Conservation (phyloP, 2,329 filamentous ascomycete genomes). For the Tricladium varicosporioides region DNA sequence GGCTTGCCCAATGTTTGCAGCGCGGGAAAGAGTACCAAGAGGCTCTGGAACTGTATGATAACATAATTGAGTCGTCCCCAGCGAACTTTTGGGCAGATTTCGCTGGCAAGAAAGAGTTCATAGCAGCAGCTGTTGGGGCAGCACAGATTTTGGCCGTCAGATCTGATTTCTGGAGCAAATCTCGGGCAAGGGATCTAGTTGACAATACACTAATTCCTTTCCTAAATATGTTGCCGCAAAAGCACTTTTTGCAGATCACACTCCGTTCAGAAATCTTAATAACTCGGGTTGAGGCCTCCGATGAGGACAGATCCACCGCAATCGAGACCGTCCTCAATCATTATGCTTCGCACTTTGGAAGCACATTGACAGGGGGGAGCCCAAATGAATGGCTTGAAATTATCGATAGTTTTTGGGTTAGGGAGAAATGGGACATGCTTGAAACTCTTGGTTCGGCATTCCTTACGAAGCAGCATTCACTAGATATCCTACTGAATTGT, state of each 20-base stretch:
- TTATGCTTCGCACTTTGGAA: not conserved
- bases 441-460: not conserved
- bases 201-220: not conserved
- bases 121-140: not conserved
- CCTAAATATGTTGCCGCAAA: not conserved
- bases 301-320: not conserved
- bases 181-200: not conserved
- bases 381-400: not conserved
- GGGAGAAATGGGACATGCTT: not conserved
- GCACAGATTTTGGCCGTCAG: not conserved
- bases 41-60: not conserved
- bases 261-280: not conserved
- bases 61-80: not conserved
- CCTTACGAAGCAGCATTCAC: not conserved
- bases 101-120: not conserved
- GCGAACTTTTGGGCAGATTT: not conserved
- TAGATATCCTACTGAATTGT: not conserved
- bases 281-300: not conserved
- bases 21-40: not conserved
- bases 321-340: not conserved
- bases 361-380: not conserved
- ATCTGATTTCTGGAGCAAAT: not conserved
- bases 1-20: not conserved
- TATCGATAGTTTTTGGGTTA: not conserved
- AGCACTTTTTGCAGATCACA: not conserved